Evolutionary conservation across 2,329 filamentous ascomycete species (phyloP), one percentile per base, ranked within the genome.

Genomic region (Pseudogymnoascus sp.): DNA sequence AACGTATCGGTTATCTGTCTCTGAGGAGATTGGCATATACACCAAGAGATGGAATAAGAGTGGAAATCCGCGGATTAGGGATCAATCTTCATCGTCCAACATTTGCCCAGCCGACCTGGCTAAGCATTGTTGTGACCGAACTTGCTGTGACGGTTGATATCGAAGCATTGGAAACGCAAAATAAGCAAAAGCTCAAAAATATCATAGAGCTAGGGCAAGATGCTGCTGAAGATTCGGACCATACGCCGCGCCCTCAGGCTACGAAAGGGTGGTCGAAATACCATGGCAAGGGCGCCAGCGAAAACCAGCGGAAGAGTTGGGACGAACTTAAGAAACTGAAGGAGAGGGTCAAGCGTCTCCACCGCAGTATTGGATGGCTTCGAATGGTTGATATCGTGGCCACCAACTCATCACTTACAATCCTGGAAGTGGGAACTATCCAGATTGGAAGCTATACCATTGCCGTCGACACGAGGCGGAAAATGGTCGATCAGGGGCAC

Each of bases 41-140:
- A 12, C 91, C 91, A 28, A 87, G 83, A 74, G 91, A 96, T 82
- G 94, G 94, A 68, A 79, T 96, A 70, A 88, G 88, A 69, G 85
- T 99, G 74, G 91, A 96, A 74, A 86, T 99, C 61, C 86, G 94
- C 58, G 90, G 92, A 58, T 80, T 99, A 59, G 92, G 94, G 47
- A 80, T 99, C 68, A 88, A 90, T 62, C 76, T 97, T 65, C 94
- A 99, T 75, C 86, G 92, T 4, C 94, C 94, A 11, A 97, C 94
- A 5, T 97, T 99, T 75, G 91, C 93, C 54, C 92, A 97, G 73
- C 94, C 94, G 47, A 97, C 95, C 65, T 97, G 93, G 92, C 79
- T 96, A 68, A 97, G 92, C 73, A 81, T 99, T 58, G 89, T 94
- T 7, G 76, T 99, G 63, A 90, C 86, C 69, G 94, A 97, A 71